Conservation (phyloP, 331 rosid species). For the Cydonia oblonga region DNA sequence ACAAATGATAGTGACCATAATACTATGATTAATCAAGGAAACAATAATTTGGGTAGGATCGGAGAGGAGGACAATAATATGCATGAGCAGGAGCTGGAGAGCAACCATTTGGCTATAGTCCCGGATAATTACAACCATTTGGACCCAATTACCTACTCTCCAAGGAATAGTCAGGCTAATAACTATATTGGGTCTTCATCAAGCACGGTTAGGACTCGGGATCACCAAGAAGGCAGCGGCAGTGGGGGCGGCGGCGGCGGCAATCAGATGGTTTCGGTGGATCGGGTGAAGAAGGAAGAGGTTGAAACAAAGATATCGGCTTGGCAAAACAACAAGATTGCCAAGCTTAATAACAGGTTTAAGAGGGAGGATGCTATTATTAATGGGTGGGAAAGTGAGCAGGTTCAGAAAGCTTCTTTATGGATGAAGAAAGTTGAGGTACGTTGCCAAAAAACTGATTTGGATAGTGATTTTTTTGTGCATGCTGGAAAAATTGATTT, state of each 20-base stretch:
- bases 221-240: background rate
- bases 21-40: background rate
- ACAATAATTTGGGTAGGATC: constrained; percentile 38
- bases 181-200: constrained; percentile 3
- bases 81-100: constrained; percentile 31
- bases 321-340: constrained; percentile 81
- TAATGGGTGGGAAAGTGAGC: constrained; percentile 70
- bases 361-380: constrained; percentile 88
- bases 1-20: background rate
- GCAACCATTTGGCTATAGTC: constrained; percentile 38
- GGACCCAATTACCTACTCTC: constrained; percentile 18
- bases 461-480: background rate
- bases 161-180: background rate
- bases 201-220: background rate
- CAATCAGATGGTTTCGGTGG: constrained; percentile 41
- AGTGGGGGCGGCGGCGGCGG: background rate
- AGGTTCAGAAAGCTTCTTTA: constrained; percentile 63
- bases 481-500: background rate
- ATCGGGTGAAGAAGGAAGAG: constrained; percentile 86
- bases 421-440: constrained; percentile 96
- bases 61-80: constrained; percentile 52
- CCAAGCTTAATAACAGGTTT: constrained; percentile 75
- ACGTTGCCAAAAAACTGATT: background rate
- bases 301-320: constrained; percentile 87
- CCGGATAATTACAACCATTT: constrained; percentile 31